phyloP scores from a whole-genome alignment of 2,329 filamentous ascomycete species.

The Orbilia brochopaga region DNA sequence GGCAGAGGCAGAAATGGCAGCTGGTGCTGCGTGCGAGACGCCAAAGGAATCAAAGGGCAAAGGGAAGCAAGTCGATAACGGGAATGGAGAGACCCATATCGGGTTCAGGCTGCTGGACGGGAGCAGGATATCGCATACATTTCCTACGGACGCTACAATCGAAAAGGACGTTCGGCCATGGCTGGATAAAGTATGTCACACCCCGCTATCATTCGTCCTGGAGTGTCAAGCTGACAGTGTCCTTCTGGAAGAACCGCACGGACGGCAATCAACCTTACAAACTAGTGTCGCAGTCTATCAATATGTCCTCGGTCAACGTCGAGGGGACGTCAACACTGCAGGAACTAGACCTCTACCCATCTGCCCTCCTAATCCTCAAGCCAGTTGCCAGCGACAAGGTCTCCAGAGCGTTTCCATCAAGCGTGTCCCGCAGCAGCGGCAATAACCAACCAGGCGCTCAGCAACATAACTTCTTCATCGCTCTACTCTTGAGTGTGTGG shows the following conservation, averaged over 20 bases:
- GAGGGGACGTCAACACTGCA: conserved; percentile 25
- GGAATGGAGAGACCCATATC: conserved; percentile 27
- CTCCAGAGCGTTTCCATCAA: conserved; percentile 26
- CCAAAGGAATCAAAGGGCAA: conserved; percentile 13
- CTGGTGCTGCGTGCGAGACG: conserved; percentile 1
- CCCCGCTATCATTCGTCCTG: conserved; percentile 2
- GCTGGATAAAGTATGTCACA: conserved; percentile 31
- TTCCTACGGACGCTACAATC: conserved; percentile 19
- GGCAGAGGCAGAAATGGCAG: conserved; percentile 15
- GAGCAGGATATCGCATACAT: conserved; percentile 29
- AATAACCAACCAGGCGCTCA: neutral
- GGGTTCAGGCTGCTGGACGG: conserved; percentile 43
- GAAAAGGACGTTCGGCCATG: conserved; percentile 38
- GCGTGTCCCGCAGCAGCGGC: conserved; percentile 1
- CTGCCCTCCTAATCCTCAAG: conserved; percentile 39
- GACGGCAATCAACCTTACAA: conserved; percentile 43
- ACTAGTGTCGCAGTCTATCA: conserved; percentile 15
- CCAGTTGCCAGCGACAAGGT: conserved; percentile 25
- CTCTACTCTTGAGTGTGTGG: conserved; percentile 38
- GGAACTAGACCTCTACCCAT: conserved; percentile 40
- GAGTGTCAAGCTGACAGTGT: neutral
- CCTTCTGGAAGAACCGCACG: conserved; percentile 35
- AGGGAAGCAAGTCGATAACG: conserved; percentile 6
- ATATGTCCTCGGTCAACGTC: conserved; percentile 30
- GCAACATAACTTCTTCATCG: conserved; percentile 44